phyloP scores from a whole-genome alignment of 495 filamentous ascomycete species.

The Penicillium parvum region DNA sequence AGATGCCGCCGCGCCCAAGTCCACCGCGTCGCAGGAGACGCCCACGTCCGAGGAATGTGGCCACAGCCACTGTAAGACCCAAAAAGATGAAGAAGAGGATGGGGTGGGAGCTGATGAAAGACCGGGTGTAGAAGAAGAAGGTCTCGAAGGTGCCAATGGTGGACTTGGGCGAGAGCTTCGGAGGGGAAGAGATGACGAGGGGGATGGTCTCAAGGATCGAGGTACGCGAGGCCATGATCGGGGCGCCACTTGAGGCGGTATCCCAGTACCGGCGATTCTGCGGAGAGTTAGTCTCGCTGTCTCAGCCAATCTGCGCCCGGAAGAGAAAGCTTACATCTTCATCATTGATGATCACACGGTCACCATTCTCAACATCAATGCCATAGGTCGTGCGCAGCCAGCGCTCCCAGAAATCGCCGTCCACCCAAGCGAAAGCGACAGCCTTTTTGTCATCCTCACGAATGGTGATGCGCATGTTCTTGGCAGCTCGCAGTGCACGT shows the following conservation, averaged over 20 bases:
- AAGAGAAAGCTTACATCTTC: conserved; percentile 70
- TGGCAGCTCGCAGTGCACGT: conserved; percentile 78
- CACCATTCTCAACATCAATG: conserved; percentile 77
- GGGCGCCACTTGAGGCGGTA: conserved; percentile 76
- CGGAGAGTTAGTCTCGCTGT: conserved; percentile 23
- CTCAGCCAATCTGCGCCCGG: not conserved
- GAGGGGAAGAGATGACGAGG: conserved; percentile 67
- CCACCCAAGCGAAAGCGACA: conserved; percentile 96
- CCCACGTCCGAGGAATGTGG: conserved; percentile 31
- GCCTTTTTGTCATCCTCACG: conserved; percentile 80
- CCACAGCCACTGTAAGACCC: conserved; percentile 40
- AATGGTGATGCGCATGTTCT: conserved; percentile 87
- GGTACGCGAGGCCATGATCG: conserved; percentile 84
- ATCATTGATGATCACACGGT: conserved; percentile 94
- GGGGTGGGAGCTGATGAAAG: conserved; percentile 65
- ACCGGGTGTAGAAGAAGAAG: conserved; percentile 70
- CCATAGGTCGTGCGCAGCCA: conserved; percentile 95
- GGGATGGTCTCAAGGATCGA: conserved; percentile 92
- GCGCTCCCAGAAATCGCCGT: conserved; percentile 94
- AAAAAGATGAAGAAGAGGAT: conserved; percentile 62
- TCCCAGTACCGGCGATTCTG: conserved; percentile 96
- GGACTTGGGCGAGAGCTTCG: conserved; percentile 82
- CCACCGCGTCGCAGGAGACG: conserved; percentile 27
- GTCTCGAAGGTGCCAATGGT: conserved; percentile 73
- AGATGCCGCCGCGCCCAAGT: conserved; percentile 41